Evolutionary conservation across 805 yeast species (phyloP), one percentile per base, ranked within the genome.

Genomic region (Monosporozyma solicola): DNA sequence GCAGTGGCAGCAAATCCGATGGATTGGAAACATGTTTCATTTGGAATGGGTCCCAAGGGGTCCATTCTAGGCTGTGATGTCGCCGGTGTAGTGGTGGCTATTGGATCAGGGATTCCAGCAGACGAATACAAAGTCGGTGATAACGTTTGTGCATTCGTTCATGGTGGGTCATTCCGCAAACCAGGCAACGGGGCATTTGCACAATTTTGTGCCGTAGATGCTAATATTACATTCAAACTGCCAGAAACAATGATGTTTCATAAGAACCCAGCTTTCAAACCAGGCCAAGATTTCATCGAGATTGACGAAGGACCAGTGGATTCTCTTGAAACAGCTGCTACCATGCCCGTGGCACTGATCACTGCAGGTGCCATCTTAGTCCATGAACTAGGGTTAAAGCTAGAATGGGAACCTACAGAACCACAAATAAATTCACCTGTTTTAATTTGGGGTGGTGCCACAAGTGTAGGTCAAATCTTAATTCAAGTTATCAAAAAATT

Each of bases 371-470:
- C 64, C 53, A 70, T 74, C 20, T 72, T 72, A 49, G 59, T 59
- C 51, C 64, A 68, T 47, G 57, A 71, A 35, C 47, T 64, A 8
- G 53, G 53, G 2, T 41, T 51, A 8, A 59, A 60, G 47, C 51
- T 63, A 43, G 57, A 53, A 33, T 64, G 68, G 68, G 54, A 60
- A 46, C 65, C 63, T 20, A 41, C 51, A 15, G 20, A 57, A 4
- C 59, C 63, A 6, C 72, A 73, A 49, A 55, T 59, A n/a, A 71
- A 70, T 46, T 72, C 71, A 52, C 70, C 70, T 52, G 57, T 82
- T 29, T 63, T 82, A 47, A 72, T 82, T 51, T 80, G 84, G 83
- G 84, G 85, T 61, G 91, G 87, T 57, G 80, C 88, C n/a, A 75
- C 86, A 16, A 75, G 85, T 24, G 75, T 83, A 10, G 90, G 89